Evolutionary conservation across 352 stramenopile genomes (phyloP), one percentile per base, ranked within the genome.

Genomic region (Globisporangium spiculum): DNA sequence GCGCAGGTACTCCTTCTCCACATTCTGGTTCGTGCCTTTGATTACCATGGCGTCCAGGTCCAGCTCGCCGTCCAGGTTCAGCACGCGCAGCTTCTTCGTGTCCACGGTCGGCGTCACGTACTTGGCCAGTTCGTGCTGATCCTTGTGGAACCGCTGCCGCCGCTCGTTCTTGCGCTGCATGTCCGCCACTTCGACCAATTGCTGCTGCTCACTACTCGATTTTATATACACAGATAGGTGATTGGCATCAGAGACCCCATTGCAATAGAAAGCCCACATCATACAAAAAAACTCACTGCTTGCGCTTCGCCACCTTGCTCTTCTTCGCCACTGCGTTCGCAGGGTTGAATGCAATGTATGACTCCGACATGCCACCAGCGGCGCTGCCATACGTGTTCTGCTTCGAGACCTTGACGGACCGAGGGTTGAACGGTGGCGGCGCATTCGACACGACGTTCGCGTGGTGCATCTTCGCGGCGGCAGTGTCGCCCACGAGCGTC

Each of bases 1-100:
- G 58, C 97, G 93, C 59, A 99, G 83, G 76, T 99, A 99, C 74
- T 99, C 93, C 78, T 99, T 99, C 83, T 99, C 97, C 64, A 99
- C 78, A 6, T 78, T 93, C 70, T 90, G 72, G 74, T 93, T 98
- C 67, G 96, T 99, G 71, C 97, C 97, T 77, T 96, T 97, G 65
- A 98, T 97, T 27, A 89, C 84, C 88, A 97, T 95, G 27, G 88
- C 88, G 26, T 92, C 89, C 20, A 93, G 67, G 60, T 97, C 88
- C 68, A 97, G 70, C 58, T 94, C 89, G 48, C 89, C 89, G 14
- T 95, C 85, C 18, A 74, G 61, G 36, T 80, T 95, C 24, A 97
- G 50, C 14, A 96, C 89, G 63, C 88, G 84, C 30, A 94, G 71
- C 62, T 79, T 90, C 60, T 80, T 87, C 18, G 80, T 81, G 66